Base-by-base conservation (phyloP, 768 basidiomycete species). In the Lyophyllum shimeji region DNA sequence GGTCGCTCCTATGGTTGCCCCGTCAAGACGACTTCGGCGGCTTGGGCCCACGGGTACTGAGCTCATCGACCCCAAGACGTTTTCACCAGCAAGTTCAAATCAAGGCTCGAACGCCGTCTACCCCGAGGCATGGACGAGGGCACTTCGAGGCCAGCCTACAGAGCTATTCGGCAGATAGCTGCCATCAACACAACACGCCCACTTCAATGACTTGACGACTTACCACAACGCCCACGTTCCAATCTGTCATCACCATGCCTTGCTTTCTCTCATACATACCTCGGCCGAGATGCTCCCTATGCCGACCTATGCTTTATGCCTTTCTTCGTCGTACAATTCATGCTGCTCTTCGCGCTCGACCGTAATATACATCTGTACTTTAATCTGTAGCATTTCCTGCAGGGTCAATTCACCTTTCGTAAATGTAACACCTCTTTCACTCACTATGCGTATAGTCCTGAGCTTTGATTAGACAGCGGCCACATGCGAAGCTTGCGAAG, bases 1-100 rank as follows among this genome's bases (percentile, higher is more conserved):
- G 1, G 42, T 44, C 11, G 18, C 50, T 17, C 13, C 50, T n/a
- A 45, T 53, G 52, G 27, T 27, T 24, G 31, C 25, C 3, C 44
- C 43, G 13, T 53, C 52, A 8, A 46, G 18, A 23, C 7, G 13
- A 13, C 20, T 42, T 46, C 43, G 52, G 4, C 27, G 29, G 13
- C 21, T 53, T 12, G 52, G 52, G 6, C 52, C 52, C 3, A 33
- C 44, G 17, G 52, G 52, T 2, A 53, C 52, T 15, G 52, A 53
- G 21, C 44, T 53, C 31, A 33, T 53, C 27, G 52, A 53, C 17
- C 52, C 52, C 12, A 17, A 13, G 20, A 46, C 44, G 21, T 43
- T 42, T n/a, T 27, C 39, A n/a, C 47, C 47, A 17, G 27, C 13
- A 9, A 13, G 27, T 51, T 42, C 39, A 9, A 25, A 27, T 17